Percentiles rank a stretch among this genome's conserved stretches.
Conservation (phyloP, 768 basidiomycete species). For the Podaxis sp. region DNA sequence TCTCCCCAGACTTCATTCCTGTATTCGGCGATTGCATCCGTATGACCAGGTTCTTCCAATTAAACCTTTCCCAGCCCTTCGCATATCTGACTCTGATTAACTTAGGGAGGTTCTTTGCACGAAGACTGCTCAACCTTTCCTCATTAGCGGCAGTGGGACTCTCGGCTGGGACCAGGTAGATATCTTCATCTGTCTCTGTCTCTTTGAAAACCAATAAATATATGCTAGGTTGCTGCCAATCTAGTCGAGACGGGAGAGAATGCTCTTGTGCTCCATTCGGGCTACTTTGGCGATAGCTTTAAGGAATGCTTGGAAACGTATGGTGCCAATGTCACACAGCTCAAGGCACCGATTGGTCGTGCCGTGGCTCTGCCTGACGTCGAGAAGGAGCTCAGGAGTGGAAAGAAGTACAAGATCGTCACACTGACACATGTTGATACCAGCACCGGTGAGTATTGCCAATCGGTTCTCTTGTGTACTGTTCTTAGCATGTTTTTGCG, state of each 20-base stretch:
- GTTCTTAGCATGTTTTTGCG: neutral
- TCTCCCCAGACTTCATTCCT: constrained; percentile 84
- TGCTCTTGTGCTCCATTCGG: constrained; percentile 82
- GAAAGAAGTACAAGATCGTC: constrained; percentile 84
- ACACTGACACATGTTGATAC: constrained; percentile 97
- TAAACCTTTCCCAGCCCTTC: neutral
- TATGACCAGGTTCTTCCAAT: constrained; percentile 62
- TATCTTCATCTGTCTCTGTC: constrained; percentile 19
- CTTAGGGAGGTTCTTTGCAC: constrained; percentile 76
- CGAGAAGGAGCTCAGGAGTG: constrained; percentile 39
- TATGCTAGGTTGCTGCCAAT: constrained; percentile 77
- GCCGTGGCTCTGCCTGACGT: constrained; percentile 61
- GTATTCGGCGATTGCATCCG: constrained; percentile 88
- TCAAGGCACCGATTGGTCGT: constrained; percentile 83
- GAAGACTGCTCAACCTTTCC: constrained; percentile 80
- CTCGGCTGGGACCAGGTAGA: constrained; percentile 92
- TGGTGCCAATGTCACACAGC: constrained; percentile 82
- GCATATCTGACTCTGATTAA: neutral
- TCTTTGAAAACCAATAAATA: constrained; percentile 1
- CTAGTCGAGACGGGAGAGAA: constrained; percentile 80
- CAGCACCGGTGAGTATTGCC: constrained; percentile 58
- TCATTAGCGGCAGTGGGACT: constrained; percentile 93
- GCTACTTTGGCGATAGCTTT: constrained; percentile 94
- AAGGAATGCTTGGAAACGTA: constrained; percentile 85
- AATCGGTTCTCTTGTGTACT: neutral